phyloP scores from a whole-genome alignment of 257 asterid species.

The Petunia axillaris region DNA sequence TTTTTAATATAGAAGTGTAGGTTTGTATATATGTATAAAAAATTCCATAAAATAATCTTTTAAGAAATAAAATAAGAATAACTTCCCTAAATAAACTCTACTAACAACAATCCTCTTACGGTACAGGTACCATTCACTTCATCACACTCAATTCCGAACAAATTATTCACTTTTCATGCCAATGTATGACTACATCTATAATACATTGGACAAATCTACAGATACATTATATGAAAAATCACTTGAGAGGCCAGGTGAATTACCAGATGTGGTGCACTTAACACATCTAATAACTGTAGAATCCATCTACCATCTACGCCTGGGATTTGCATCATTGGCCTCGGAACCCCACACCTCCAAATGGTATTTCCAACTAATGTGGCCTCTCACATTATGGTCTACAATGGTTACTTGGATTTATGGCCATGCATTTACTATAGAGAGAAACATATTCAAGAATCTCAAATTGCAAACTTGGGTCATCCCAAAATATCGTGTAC shows the following conservation, averaged over 20 bases:
- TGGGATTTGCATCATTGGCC: constrained; percentile 41
- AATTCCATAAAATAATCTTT: no score
- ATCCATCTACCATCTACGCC: constrained; percentile 43
- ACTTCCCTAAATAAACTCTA: no score
- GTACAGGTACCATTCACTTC: constrained; percentile 41
- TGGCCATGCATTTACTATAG: constrained; percentile 32
- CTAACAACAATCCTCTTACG: not conserved
- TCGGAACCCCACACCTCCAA: constrained; percentile 31
- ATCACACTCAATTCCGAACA: constrained; percentile 44
- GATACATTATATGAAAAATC: constrained; percentile 34
- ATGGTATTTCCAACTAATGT: constrained; percentile 40
- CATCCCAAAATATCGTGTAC: constrained; percentile 38
- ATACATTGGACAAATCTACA: constrained; percentile 34
- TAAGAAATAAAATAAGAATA: no score
- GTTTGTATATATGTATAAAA: no score
- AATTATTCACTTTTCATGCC: constrained; percentile 45
- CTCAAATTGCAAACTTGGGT: constrained; percentile 40
- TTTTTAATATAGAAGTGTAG: no score
- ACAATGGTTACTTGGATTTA: constrained; percentile 28
- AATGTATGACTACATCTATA: constrained; percentile 39
- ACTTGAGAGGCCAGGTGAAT: constrained; percentile 31
- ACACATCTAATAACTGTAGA: constrained; percentile 42
- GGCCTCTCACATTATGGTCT: constrained; percentile 41
- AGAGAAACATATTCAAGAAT: constrained; percentile 33
- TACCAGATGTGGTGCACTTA: constrained; percentile 37